Evolutionary conservation across 2,329 filamentous ascomycete species (phyloP).

Genomic region (Fusarium temperatum): DNA sequence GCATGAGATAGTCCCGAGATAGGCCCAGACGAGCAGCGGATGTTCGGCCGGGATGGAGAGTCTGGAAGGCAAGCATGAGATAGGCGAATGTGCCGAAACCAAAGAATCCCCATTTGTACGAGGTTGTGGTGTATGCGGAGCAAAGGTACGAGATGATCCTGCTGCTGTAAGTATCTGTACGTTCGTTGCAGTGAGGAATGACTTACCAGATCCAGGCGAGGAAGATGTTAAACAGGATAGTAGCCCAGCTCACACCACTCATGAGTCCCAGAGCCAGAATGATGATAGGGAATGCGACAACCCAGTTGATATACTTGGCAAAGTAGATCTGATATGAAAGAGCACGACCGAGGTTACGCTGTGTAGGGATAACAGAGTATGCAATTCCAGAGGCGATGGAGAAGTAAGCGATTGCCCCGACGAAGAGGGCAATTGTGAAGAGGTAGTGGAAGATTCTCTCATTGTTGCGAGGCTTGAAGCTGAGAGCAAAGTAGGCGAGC

Average conservation of each 20-base stretch:
- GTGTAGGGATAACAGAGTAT: slow-evolving; percentile 52
- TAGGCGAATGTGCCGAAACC: slow-evolving; percentile 61
- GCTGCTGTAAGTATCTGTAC: neutral
- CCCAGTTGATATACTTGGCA: slow-evolving; percentile 65
- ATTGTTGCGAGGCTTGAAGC: slow-evolving; percentile 54
- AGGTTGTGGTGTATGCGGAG: slow-evolving; percentile 56
- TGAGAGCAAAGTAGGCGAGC: slow-evolving; percentile 53
- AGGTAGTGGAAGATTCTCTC: slow-evolving; percentile 67
- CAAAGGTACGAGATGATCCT: slow-evolving; percentile 59
- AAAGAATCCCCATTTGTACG: slow-evolving; percentile 68
- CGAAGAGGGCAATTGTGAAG: slow-evolving; percentile 59
- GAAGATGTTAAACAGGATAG: slow-evolving; percentile 60
- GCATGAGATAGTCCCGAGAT: slow-evolving; percentile 54
- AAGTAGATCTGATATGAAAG: slow-evolving; percentile 62
- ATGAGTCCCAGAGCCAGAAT: slow-evolving; percentile 59
- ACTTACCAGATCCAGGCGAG: slow-evolving; percentile 59
- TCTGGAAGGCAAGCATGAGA: slow-evolving; percentile 54
- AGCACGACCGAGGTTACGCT: slow-evolving; percentile 28
- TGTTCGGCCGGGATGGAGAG: slow-evolving; percentile 50
- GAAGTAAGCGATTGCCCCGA: slow-evolving; percentile 61
- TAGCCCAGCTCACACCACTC: slow-evolving; percentile 64
- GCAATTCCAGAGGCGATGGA: slow-evolving; percentile 62
- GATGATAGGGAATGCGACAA: slow-evolving; percentile 58
- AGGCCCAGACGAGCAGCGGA: slow-evolving; percentile 54
- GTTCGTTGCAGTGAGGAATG: too few species aligned